Evolutionary conservation across 495 filamentous ascomycete genomes (phyloP).

Genomic region (Penicillium salamii): DNA sequence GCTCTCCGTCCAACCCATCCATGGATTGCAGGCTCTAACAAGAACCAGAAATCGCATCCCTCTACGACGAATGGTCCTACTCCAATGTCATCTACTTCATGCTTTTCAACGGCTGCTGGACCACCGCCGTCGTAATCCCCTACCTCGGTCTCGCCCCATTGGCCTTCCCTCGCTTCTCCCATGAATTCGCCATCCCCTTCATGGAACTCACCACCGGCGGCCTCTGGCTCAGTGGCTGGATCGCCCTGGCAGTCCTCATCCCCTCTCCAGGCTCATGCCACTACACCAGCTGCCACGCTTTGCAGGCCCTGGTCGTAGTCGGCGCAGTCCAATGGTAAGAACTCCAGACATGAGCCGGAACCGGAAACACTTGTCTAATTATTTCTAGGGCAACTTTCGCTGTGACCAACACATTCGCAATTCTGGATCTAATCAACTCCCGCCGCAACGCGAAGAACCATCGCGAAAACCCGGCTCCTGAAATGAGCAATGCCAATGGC

Average conservation of each 20-base stretch:
- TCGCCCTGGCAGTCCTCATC: conserved; percentile 62
- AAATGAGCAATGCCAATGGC: neutral
- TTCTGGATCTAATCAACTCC: conserved; percentile 6
- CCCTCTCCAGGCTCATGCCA: conserved; percentile 41
- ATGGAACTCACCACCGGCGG: conserved; percentile 20
- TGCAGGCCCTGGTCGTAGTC: conserved; percentile 44
- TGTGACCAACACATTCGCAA: conserved; percentile 37
- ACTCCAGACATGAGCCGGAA: neutral
- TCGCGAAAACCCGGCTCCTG: neutral
- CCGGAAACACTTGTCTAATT: neutral
- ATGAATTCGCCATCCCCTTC: conserved; percentile 41
- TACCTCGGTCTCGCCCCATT: conserved; percentile 61
- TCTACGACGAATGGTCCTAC: conserved; percentile 30
- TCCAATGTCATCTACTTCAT: conserved; percentile 55
- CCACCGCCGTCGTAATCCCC: conserved; percentile 54
- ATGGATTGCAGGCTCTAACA: no score
- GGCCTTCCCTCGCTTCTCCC: conserved; percentile 50
- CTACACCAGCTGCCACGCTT: conserved; percentile 41
- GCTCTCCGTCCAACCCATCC: neutral
- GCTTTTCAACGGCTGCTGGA: conserved; percentile 66
- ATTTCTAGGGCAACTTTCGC: conserved; percentile 39
- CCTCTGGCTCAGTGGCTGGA: conserved; percentile 64
- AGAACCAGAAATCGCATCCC: conserved; percentile 18
- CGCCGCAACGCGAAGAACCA: conserved; percentile 5
- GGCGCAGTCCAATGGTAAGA: conserved; percentile 49